Conservation (phyloP, 2,329 filamentous ascomycete genomes). For the Monilinia polystroma region DNA sequence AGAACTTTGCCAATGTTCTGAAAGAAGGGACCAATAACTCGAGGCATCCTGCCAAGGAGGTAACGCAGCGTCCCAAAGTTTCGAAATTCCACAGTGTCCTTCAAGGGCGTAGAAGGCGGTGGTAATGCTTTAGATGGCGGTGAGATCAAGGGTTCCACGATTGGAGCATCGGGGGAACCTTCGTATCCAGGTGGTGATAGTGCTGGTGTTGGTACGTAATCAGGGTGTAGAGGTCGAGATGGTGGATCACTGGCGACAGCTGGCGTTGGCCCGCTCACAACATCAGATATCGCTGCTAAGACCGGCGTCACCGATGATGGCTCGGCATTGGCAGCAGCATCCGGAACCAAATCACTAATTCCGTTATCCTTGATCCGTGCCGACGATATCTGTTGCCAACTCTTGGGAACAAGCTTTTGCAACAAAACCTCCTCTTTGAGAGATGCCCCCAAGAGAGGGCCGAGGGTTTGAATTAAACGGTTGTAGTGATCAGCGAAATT, state of each 20-base stretch:
- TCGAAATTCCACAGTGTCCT: constrained; percentile 52
- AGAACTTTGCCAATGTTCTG: constrained; percentile 82
- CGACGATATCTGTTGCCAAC: constrained; percentile 49
- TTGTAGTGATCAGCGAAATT: constrained; percentile 85
- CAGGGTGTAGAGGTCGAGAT: neutral
- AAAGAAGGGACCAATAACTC: constrained; percentile 79
- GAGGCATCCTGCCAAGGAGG: constrained; percentile 75
- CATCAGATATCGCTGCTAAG: neutral
- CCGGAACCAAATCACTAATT: constrained; percentile 23
- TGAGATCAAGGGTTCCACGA: neutral
- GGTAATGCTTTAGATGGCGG: neutral
- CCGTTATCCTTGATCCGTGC: constrained; percentile 32
- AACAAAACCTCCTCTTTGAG: constrained; percentile 83
- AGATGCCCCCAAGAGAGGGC: constrained; percentile 73
- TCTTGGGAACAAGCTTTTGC: constrained; percentile 68
- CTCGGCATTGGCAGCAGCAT: constrained; percentile 26
- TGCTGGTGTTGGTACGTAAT: neutral
- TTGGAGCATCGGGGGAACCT: too few relatives aligned
- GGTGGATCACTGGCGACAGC: neutral
- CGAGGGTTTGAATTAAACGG: constrained; percentile 70
- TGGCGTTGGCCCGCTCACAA: neutral
- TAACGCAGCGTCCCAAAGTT: constrained; percentile 78
- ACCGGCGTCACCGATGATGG: constrained; percentile 19
- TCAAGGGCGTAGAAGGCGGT: neutral
- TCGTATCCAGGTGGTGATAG: too few relatives aligned